Evolutionary conservation across 345 rosid genomes (phyloP), one percentile per base, ranked within the genome.

Genomic region (Carallia pectinifolia): DNA sequence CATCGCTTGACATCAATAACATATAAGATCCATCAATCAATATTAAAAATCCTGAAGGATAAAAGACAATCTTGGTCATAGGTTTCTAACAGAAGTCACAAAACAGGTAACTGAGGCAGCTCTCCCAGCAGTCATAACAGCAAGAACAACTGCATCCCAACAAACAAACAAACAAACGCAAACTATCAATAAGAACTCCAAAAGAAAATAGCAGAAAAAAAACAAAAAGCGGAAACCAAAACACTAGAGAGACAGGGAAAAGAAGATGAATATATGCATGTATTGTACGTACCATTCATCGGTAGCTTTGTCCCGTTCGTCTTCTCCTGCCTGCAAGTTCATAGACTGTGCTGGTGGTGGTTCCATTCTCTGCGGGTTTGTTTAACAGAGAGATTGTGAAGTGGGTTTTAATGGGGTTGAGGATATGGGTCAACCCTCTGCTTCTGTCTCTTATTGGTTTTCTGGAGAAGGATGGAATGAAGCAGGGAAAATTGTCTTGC

Each of bases 71-170:
- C 50, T 13, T 3, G 50, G 55, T 8, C 34, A n/a, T 52, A 23
- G 52, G 47, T 10, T 16, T 50, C 70, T 54, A 70, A 40, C 79
- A 82, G 68, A 71, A 37, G 52, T 23, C 55, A 66, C 86, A 85
- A 69, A 80, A 85, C 47, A 85, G 47, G 79, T 65, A 82, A 61
- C 77, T 79, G 33, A 84, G 67, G 77, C 79, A 79, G 82, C 63
- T 77, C 64, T 71, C 77, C 5, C 60, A 48, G 77, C 89, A 85
- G 65, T 77, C 85, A 68, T 54, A 85, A 18, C 74, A 83, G 83
- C 85, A 85, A 53, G 86, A 85, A 71, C 89, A 85, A 67, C 89
- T 83, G 83, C 76, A 78, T 23, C 39, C 52, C 53, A n/a, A n/a
- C n/a, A n/a, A 17, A 31, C 34, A 9, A 4, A 17, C 52, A 36